Percentiles rank a stretch among this genome's conserved stretches.
phyloP scores from a whole-genome alignment of 2,329 filamentous ascomycete genomes.

The Catunica adiposa region DNA sequence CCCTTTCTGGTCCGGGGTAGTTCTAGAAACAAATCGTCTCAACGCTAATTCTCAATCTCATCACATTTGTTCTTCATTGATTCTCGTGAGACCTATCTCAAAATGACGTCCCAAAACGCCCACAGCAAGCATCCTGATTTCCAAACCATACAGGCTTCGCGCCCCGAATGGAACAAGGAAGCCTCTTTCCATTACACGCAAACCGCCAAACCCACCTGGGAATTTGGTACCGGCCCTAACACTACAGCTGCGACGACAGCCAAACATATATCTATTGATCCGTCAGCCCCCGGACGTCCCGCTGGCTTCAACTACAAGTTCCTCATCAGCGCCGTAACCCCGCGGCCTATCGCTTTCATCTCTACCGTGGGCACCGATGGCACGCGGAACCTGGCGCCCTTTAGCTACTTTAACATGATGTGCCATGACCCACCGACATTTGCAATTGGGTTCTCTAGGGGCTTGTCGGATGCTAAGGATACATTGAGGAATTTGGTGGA shows the following conservation, averaged over 20 bases:
- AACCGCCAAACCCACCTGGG: slow-evolving; percentile 49
- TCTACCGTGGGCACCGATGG: slow-evolving; percentile 44
- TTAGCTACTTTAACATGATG: slow-evolving; percentile 72
- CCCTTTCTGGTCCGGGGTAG: too few species aligned
- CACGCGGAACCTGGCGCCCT: slow-evolving; percentile 62
- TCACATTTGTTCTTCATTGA: slow-evolving; percentile 12
- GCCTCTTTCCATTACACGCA: slow-evolving; percentile 40
- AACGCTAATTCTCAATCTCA: neutral
- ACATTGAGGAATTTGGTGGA: slow-evolving; percentile 58
- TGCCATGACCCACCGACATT: slow-evolving; percentile 80
- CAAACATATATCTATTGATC: slow-evolving; percentile 61
- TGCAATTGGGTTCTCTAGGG: slow-evolving; percentile 36
- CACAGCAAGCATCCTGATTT: slow-evolving; percentile 62
- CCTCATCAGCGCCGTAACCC: slow-evolving; percentile 66
- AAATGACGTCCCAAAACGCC: slow-evolving; percentile 21
- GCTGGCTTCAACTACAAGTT: slow-evolving; percentile 75
- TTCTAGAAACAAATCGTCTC: too few species aligned
- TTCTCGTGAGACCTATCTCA: slow-evolving; percentile 16
- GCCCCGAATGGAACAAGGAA: slow-evolving; percentile 40
- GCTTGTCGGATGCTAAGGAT: slow-evolving; percentile 50
- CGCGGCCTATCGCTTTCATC: slow-evolving; percentile 59
- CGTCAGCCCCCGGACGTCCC: slow-evolving; percentile 53
- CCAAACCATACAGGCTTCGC: slow-evolving; percentile 50
- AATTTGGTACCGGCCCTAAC: slow-evolving; percentile 49
- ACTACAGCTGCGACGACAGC: slow-evolving; percentile 20